phyloP scores from a whole-genome alignment of 129 eudicot genomes.

The Sambucus nigra region DNA sequence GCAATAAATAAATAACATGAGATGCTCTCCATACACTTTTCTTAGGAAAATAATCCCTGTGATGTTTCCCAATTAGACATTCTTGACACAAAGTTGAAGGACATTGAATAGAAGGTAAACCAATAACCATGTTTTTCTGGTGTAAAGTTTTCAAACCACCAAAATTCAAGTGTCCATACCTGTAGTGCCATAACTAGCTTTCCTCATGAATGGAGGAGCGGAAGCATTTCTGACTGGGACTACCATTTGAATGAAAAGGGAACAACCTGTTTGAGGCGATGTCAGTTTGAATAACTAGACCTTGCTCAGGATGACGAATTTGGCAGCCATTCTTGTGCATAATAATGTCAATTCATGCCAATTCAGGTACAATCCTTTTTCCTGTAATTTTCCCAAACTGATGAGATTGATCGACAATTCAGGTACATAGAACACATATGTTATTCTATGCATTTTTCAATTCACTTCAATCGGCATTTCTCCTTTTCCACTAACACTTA shows the following conservation, averaged over 20 bases:
- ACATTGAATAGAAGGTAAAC: neutral
- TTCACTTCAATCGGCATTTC: neutral
- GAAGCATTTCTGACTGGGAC: neutral
- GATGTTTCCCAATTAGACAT: neutral
- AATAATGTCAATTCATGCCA: neutral
- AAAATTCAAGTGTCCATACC: conserved; percentile 1
- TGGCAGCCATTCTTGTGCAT: neutral
- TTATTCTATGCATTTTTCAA: neutral
- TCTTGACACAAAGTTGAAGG: neutral
- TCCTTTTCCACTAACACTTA: neutral
- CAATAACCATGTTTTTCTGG: neutral
- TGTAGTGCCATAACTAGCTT: conserved; percentile 5
- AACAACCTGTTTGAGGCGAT: conserved; percentile 3
- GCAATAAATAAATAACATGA: neutral
- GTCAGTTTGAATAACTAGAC: neutral
- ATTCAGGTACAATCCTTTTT: no score
- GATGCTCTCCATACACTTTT: neutral
- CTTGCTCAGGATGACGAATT: neutral
- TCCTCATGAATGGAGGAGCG: neutral
- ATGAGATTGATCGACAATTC: neutral
- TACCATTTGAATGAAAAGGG: neutral
- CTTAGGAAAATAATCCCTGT: neutral
- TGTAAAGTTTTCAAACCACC: neutral
- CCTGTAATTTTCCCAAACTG: neutral
- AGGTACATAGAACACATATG: neutral